phyloP scores from a whole-genome alignment of 495 filamentous ascomycete species.

The Acidomyces sp. region DNA sequence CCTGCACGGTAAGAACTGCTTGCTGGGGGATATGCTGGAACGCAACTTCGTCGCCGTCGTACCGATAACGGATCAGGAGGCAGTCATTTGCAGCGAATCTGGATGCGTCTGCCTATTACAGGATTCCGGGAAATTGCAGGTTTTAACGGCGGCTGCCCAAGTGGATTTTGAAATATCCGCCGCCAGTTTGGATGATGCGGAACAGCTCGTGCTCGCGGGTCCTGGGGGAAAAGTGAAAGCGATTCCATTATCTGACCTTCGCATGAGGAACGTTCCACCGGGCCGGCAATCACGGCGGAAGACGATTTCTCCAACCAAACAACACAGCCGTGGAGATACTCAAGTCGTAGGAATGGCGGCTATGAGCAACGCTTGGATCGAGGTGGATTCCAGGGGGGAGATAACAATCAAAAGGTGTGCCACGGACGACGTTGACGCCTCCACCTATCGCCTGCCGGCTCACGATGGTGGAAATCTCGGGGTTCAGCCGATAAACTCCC shows the following conservation, averaged over 20 bases:
- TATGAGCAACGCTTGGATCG: constrained; percentile 45
- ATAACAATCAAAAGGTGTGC: constrained; percentile 37
- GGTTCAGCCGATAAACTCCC: constrained; percentile 45
- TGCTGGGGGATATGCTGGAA: constrained; percentile 67
- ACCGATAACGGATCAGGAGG: constrained; percentile 49
- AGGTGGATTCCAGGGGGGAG: constrained; percentile 57
- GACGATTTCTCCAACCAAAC: not conserved
- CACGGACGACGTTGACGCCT: constrained; percentile 9
- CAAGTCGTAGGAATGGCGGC: constrained; percentile 51
- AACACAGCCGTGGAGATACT: no score
- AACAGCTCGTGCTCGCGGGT: constrained; percentile 20
- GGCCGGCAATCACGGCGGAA: not conserved
- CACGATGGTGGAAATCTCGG: constrained; percentile 71
- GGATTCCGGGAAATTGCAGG: constrained; percentile 56
- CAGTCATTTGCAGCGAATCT: constrained; percentile 59
- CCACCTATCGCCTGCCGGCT: constrained; percentile 41
- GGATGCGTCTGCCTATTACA: constrained; percentile 69
- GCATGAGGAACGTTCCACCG: not conserved
- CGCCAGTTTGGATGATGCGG: constrained; percentile 19
- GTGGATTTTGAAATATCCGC: constrained; percentile 51
- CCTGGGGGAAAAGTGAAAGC: constrained; percentile 2
- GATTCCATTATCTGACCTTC: constrained; percentile 6
- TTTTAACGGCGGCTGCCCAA: constrained; percentile 48
- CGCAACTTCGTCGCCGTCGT: constrained; percentile 69
- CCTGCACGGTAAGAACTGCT: constrained; percentile 48